A percentile compares a stretch with the other conserved stretches of the same genome.
Conservation (phyloP, 192 early-diverging fungal species). For the Entophlyctis luteolus region DNA sequence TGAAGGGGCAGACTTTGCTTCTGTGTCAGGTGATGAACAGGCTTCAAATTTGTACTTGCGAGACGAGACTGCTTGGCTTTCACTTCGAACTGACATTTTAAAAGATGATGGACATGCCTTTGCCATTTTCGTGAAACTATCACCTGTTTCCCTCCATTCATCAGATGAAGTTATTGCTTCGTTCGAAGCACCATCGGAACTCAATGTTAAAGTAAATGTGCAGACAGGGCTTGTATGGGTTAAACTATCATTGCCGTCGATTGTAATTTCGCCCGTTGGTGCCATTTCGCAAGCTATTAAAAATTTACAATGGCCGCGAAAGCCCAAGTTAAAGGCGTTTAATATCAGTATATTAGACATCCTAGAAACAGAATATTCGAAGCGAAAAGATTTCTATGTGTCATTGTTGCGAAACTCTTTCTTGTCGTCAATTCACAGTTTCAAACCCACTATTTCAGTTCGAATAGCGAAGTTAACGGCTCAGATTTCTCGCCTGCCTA, state of each 20-base stretch:
- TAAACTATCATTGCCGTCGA: not conserved
- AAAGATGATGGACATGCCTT: not conserved
- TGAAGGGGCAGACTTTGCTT: not conserved
- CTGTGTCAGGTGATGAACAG: not conserved
- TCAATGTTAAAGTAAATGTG: not conserved
- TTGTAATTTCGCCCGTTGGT: not conserved
- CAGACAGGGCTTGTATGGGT: not conserved
- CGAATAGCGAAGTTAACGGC: not conserved
- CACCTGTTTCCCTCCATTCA: not conserved
- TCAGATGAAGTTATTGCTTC: not conserved
- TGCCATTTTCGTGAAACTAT: not conserved
- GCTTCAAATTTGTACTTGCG: not conserved
- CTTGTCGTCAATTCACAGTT: slow-evolving; percentile 13
- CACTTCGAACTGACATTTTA: slow-evolving; percentile 2
- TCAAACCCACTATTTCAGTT: not conserved
- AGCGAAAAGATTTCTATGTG: slow-evolving; percentile 12
- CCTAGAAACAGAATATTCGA: not conserved
- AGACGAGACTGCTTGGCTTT: not conserved
- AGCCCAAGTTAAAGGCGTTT: not conserved
- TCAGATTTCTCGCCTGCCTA: not conserved
- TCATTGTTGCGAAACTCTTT: slow-evolving; percentile 17
- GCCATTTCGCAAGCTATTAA: not conserved
- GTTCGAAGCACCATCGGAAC: not conserved
- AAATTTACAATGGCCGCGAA: not conserved
- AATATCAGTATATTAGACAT: not conserved